phyloP scores from a whole-genome alignment of 805 yeast genomes.

The Metschnikowia matae region DNA sequence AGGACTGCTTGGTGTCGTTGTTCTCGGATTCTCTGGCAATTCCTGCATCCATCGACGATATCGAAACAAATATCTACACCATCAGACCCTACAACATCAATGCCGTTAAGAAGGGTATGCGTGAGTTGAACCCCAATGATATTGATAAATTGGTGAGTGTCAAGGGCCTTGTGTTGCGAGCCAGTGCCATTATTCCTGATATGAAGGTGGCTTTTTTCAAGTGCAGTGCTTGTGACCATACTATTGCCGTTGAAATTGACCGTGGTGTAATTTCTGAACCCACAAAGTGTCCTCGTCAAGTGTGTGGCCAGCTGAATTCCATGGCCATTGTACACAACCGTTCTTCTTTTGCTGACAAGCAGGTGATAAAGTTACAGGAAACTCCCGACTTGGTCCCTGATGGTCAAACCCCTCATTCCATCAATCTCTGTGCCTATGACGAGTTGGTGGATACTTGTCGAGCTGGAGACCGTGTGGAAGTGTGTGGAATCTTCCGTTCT shows the following conservation, averaged over 20 bases:
- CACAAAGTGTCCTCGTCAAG: slow-evolving; percentile 82
- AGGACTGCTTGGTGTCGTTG: slow-evolving; percentile 75
- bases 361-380: slow-evolving; percentile 89
- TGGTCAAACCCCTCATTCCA: slow-evolving; percentile 97
- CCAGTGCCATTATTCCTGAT: slow-evolving; percentile 92
- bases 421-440: slow-evolving; percentile 90
- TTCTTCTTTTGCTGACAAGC: slow-evolving; percentile 91
- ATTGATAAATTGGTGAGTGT: slow-evolving; percentile 89
- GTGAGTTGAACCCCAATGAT: slow-evolving; percentile 90
- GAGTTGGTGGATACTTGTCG: slow-evolving; percentile 91
- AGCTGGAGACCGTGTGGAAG: slow-evolving; percentile 96
- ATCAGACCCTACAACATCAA: slow-evolving; percentile 86
- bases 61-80: slow-evolving; percentile 78
- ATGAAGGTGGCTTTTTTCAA: slow-evolving; percentile 96
- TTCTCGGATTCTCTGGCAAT: slow-evolving; percentile 23
- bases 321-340: slow-evolving; percentile 91
- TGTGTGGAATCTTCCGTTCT: slow-evolving; percentile 91
- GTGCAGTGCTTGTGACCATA: slow-evolving; percentile 92
- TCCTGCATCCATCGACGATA: slow-evolving; percentile 49
- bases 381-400: slow-evolving; percentile 96
- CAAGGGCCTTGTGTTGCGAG: slow-evolving; percentile 84
- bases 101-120: slow-evolving; percentile 66
- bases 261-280: slow-evolving; percentile 95
- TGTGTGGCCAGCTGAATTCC: slow-evolving; percentile 76
- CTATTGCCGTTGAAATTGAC: slow-evolving; percentile 86